Evolutionary conservation across 2,329 filamentous ascomycete species (phyloP).

Genomic region (Phaeosphaeria sp.): DNA sequence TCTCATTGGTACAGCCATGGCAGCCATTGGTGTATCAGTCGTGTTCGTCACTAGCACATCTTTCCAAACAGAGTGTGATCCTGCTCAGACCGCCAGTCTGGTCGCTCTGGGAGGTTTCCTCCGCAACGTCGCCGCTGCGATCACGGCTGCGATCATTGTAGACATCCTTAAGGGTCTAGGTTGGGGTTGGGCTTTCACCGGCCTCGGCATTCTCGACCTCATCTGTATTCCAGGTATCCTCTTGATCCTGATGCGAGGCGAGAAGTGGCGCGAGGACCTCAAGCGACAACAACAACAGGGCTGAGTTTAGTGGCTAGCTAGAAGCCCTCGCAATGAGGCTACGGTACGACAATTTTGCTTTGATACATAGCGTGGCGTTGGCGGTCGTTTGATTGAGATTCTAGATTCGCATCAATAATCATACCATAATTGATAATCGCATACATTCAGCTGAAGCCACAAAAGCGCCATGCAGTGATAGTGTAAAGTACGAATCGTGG

Average conservation of each 20-base stretch:
- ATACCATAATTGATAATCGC: conserved; percentile 5
- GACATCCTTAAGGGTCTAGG: conserved; percentile 45
- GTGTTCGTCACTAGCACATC: conserved; percentile 53
- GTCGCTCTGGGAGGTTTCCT: conserved; percentile 52
- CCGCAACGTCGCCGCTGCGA: conserved; percentile 50
- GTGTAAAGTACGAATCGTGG: not conserved
- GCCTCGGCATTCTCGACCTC: conserved; percentile 45
- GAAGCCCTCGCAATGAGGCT: conserved; percentile 3
- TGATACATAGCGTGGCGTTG: conserved; percentile 21
- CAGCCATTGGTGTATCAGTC: conserved; percentile 48
- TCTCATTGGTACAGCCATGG: conserved; percentile 33
- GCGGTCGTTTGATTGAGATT: not conserved
- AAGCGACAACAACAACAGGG: conserved; percentile 19
- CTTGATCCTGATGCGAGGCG: conserved; percentile 28
- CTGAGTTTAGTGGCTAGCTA: conserved; percentile 4
- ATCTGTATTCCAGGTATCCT: conserved; percentile 32
- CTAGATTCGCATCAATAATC: not conserved
- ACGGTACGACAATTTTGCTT: conserved; percentile 9
- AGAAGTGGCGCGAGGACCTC: conserved; percentile 29
- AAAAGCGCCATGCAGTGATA: not conserved
- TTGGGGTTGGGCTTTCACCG: conserved; percentile 51
- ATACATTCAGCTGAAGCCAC: not conserved
- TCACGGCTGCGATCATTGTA: conserved; percentile 48
- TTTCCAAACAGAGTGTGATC: conserved; percentile 52
- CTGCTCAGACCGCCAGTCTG: conserved; percentile 49